Conservation (phyloP, 2,329 filamentous ascomycete genomes). For the Lizonia empirigonia region DNA sequence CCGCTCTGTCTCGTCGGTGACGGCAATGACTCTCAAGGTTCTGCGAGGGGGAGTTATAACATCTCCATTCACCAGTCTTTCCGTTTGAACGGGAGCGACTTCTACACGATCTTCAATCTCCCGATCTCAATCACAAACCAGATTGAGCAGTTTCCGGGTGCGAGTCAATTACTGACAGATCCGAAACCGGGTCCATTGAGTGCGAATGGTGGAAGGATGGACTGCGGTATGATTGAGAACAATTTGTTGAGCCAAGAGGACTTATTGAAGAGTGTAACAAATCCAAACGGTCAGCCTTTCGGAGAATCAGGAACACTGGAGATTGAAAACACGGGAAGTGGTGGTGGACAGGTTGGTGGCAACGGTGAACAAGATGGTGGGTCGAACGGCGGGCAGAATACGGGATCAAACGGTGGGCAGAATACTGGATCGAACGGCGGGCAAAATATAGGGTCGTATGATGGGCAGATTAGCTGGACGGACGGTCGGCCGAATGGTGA, state of each 20-base stretch:
- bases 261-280: constrained; percentile 40
- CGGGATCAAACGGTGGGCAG: background rate
- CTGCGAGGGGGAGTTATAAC: constrained; percentile 68
- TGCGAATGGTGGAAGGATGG: constrained; percentile 42
- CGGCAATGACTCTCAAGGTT: constrained; percentile 53
- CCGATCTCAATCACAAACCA: constrained; percentile 71
- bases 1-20: constrained; percentile 70
- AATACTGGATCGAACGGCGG: background rate
- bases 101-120: constrained; percentile 73
- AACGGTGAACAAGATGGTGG: background rate
- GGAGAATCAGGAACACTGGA: background rate
- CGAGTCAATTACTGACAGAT: constrained; percentile 38
- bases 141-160: constrained; percentile 53
- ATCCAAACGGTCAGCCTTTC: constrained; percentile 39
- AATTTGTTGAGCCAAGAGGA: constrained; percentile 30
- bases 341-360: background rate
- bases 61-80: constrained; percentile 75
- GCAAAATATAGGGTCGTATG: background rate
- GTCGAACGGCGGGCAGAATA: background rate
- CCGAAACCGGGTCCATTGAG: constrained; percentile 43
- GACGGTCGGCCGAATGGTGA: too few species aligned
- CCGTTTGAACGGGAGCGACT: constrained; percentile 65
- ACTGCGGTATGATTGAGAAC: constrained; percentile 38
- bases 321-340: background rate
- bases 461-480: background rate